Evolutionary conservation across 73 alveolate genomes (phyloP), one percentile per base, ranked within the genome.

Genomic region (Uronychia setigera): DNA sequence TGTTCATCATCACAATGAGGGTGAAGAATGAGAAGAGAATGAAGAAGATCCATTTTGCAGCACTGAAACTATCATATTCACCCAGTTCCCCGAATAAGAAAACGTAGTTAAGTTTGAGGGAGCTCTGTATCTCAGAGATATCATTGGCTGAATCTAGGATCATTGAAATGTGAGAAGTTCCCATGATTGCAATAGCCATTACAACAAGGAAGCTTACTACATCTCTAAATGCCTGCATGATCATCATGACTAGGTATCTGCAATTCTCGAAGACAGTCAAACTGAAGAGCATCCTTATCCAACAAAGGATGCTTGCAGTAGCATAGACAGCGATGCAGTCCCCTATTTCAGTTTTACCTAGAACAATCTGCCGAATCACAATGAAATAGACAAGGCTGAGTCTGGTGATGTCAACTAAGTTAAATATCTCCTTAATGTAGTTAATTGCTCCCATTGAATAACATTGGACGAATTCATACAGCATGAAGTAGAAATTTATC

Each of bases 1-100:
- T 60, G 79, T 60, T 60, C 79, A 60, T 60, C 79, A 60, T 60
- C 33, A 26, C 33, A 60, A 60, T 60, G 32, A 60, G 29, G 33
- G 32, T 13, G 33, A 60, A 28, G 79, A 60, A 60, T 1, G 79
- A 5, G 29, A 28, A 19, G 33, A 60, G 14, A 28, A 26, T 26
- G 79, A 60, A 60, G 79, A 60, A 28, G 14, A 60, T 60, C 79
- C 79, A 60, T 30, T n/a, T 27, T 26, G 33, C 34, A 28, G 67
- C 19, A 19, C 19, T 46, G 67, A 11, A 46, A 5, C 19, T 19
- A 19, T 46, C 67, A 46, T 46, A 46, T 19, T 5, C 5, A 11
- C 67, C 67, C 19, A 46, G 67, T 46, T 46, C 67, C 19, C 67
- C 67, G 67, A 46, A 46, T 5, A 46, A 46, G 67, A 46, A 46